phyloP scores from a whole-genome alignment of 139 green algal genomes.

The Bryopsis sp. region DNA sequence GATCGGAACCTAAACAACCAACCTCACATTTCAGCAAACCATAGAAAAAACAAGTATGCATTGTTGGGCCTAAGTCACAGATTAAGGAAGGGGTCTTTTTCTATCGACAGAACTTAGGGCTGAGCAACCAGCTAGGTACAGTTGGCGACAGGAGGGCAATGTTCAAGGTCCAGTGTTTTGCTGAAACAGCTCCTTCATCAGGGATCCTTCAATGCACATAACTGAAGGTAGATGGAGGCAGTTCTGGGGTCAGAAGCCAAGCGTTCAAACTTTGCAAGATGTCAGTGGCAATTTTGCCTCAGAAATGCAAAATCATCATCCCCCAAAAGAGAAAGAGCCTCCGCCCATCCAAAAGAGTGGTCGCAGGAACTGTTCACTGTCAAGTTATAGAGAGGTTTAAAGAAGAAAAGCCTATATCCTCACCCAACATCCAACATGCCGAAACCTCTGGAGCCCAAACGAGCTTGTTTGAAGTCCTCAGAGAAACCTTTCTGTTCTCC shows the following conservation, averaged over 20 bases:
- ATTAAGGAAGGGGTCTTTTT: no score
- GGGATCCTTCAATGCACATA: no score
- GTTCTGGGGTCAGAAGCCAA: no score
- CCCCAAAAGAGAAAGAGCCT: background rate
- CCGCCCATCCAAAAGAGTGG: background rate
- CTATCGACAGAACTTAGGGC: no score
- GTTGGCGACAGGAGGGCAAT: no score
- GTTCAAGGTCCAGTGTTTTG: no score
- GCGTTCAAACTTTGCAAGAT: no score
- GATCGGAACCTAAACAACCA: slow-evolving; percentile 61
- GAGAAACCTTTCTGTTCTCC: slow-evolving; percentile 33
- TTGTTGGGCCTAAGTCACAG: background rate
- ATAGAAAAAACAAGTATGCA: background rate
- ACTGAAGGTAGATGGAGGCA: no score
- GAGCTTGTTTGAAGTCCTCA: slow-evolving; percentile 65
- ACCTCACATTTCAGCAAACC: slow-evolving; percentile 1
- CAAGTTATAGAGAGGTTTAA: background rate
- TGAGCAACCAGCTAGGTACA: no score
- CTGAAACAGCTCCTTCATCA: no score
- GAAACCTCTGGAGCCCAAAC: slow-evolving; percentile 84
- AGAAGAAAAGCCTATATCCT: slow-evolving; percentile 12
- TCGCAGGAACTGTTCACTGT: background rate
- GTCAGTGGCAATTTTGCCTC: no score
- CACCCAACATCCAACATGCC: slow-evolving; percentile 92
- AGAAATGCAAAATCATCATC: background rate